phyloP scores from a whole-genome alignment of 768 basidiomycete genomes.

The Tricholoma bakamatsutake region DNA sequence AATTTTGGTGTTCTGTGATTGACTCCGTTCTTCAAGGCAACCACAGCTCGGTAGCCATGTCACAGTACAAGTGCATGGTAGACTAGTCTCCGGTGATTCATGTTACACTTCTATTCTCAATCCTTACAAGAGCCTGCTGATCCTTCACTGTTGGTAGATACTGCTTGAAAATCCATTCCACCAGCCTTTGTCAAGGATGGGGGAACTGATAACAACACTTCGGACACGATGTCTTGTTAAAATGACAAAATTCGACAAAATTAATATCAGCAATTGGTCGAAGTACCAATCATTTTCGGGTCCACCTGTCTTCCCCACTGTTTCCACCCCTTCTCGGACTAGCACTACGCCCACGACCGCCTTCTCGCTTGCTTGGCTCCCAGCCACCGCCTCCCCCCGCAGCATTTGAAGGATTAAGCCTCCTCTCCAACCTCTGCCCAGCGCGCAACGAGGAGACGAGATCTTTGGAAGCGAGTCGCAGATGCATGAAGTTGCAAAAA shows the following conservation, averaged over 20 bases:
- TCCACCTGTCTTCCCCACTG: constrained; percentile 75
- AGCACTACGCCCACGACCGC: constrained; percentile 64
- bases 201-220: background rate
- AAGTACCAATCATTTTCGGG: constrained; percentile 39
- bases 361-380: constrained; percentile 72
- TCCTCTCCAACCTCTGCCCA: constrained; percentile 80
- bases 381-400: constrained; percentile 73
- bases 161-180: background rate
- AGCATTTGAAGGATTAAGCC: constrained; percentile 59
- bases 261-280: background rate
- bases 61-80: no score
- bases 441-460: constrained; percentile 73
- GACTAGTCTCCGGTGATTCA: no score
- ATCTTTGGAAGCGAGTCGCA: constrained; percentile 81
- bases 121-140: background rate
- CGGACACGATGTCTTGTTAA: background rate
- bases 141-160: background rate
- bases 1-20: no score
- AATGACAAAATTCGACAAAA: background rate
- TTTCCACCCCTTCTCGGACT: constrained; percentile 61
- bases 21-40: no score
- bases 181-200: background rate
- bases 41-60: no score
- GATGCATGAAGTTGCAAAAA: constrained; percentile 99
- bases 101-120: no score